These are phyloP conservation scores for Hymenoscyphus occultus DNA, from an alignment of 2,329 filamentous ascomycete genomes.

Conservation along the genomic window DNA sequence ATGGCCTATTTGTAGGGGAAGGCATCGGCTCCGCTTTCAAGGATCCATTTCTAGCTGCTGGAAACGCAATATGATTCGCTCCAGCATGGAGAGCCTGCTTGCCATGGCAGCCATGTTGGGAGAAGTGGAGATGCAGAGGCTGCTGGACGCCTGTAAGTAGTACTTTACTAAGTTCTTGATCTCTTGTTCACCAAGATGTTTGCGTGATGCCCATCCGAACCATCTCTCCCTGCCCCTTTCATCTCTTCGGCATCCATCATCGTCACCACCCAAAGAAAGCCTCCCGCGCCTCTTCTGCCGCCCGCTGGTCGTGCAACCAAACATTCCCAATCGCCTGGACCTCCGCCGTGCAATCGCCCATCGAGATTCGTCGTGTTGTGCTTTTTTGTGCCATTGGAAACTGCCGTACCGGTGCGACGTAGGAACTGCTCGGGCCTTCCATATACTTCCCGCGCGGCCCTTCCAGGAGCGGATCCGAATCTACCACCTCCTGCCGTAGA, in stretches of 20 bases:
- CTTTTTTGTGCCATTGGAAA: background rate
- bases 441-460: background rate
- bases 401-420: background rate
- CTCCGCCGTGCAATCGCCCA: background rate
- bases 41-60: background rate
- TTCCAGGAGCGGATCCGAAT: background rate
- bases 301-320: background rate
- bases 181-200: background rate
- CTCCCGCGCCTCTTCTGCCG: background rate
- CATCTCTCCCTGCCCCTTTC: background rate
- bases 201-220: background rate
- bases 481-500: background rate
- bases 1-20: background rate
- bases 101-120: slow-evolving; percentile 8
- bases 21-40: background rate
- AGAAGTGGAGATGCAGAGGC: slow-evolving; percentile 3
- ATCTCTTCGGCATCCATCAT: background rate
- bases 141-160: slow-evolving; percentile 18
- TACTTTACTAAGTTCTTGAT: background rate
- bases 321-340: background rate
- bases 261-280: background rate
- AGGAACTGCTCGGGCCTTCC: background rate
- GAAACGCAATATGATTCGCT: slow-evolving; percentile 21
- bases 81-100: slow-evolving; percentile 14
- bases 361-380: background rate